Evolutionary conservation across 2,329 filamentous ascomycete species (phyloP).

Genomic region (Penicillium aurantiogriseum): DNA sequence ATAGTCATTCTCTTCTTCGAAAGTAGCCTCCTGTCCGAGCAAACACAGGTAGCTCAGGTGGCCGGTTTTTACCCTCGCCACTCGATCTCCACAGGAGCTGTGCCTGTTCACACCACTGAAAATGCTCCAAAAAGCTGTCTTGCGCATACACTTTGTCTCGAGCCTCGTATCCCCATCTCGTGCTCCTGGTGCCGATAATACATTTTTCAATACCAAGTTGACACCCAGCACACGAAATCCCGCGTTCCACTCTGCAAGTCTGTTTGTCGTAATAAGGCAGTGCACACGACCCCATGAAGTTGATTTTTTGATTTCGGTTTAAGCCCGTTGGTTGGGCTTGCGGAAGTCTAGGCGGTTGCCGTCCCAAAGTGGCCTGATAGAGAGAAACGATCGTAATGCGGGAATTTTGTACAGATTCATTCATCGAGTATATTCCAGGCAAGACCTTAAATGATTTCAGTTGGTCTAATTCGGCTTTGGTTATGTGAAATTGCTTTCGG

Average conservation of each 20-base stretch:
- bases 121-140: conserved; percentile 10
- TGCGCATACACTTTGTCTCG: conserved; percentile 14
- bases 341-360: conserved; percentile 5
- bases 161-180: conserved; percentile 8
- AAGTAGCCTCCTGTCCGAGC: conserved; percentile 14
- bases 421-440: conserved; percentile 17
- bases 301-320: conserved; percentile 11
- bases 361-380: conserved; percentile 11
- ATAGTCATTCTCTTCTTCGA: conserved; percentile 12
- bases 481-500: conserved; percentile 10
- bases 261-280: conserved; percentile 16
- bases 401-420: conserved; percentile 11
- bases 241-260: conserved; percentile 11
- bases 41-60: conserved; percentile 10
- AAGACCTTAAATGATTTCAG: conserved; percentile 14
- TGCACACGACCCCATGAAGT: conserved; percentile 18
- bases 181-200: conserved; percentile 10
- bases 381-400: conserved; percentile 15
- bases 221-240: conserved; percentile 14
- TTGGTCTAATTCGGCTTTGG: conserved; percentile 8
- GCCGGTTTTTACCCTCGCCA: conserved; percentile 8
- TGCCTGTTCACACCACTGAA: conserved; percentile 11
- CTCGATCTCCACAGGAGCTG: conserved; percentile 13
- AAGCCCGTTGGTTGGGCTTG: not conserved
- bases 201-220: conserved; percentile 16